A percentile compares a stretch with the other conserved stretches of the same genome.
Conservation (phyloP, 106 monocot species). For the Ottelia alismoides region DNA sequence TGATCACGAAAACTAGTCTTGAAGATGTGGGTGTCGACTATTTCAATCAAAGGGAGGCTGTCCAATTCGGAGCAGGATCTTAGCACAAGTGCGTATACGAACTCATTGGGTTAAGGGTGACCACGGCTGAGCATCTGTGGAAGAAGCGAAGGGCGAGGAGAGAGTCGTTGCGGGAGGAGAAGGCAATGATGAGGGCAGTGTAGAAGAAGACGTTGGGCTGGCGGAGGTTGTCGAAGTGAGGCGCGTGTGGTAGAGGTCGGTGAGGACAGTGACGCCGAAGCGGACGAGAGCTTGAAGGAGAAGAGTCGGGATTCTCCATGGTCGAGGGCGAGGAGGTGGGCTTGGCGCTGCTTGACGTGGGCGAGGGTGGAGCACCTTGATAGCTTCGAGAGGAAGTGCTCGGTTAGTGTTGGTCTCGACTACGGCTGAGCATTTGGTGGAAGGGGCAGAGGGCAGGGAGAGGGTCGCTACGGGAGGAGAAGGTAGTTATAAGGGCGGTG, state of each 20-base stretch:
- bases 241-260: slow-evolving; percentile 50
- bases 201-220: slow-evolving; percentile 69
- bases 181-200: slow-evolving; percentile 71
- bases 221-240: too few relatives aligned
- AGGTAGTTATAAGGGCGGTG: slow-evolving; percentile 71
- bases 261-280: slow-evolving; percentile 39
- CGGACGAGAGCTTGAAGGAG: slow-evolving; percentile 71
- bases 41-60: slow-evolving; percentile 6
- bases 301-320: slow-evolving; percentile 42
- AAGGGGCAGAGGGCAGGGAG: slow-evolving; percentile 30
- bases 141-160: slow-evolving; percentile 29
- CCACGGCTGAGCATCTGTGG: slow-evolving; percentile 28
- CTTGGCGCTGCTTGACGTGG: slow-evolving; percentile 63
- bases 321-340: slow-evolving; percentile 37
- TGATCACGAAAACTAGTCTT: slow-evolving; percentile 31
- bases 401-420: slow-evolving; percentile 20
- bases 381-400: slow-evolving; percentile 22
- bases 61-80: slow-evolving; percentile 20
- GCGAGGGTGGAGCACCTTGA: slow-evolving; percentile 18
- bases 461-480: slow-evolving; percentile 26
- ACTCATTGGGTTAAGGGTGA: slow-evolving; percentile 46
- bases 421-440: too few relatives aligned
- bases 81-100: slow-evolving; percentile 56
- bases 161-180: slow-evolving; percentile 25
- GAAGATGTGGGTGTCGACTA: slow-evolving; percentile 26